Percentiles rank a stretch among this genome's conserved stretches.
Evolutionary conservation across 1,284 basidiomycete species (phyloP).

Genomic region (Chiua sp.): DNA sequence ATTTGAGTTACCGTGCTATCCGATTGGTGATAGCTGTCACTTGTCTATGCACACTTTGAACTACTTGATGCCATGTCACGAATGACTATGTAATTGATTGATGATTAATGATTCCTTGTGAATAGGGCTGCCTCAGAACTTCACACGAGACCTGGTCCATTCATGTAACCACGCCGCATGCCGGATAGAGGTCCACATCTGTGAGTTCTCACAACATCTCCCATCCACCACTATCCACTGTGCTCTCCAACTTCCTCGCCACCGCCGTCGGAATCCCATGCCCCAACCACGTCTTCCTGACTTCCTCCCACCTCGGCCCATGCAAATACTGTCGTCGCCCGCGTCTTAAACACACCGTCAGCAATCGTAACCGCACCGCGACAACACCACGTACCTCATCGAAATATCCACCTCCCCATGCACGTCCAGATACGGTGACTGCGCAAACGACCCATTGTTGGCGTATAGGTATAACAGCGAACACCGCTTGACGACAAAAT

Average conservation of each 20-base stretch:
- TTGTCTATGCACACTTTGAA: too few relatives aligned
- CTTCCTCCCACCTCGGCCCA: slow-evolving; percentile 88
- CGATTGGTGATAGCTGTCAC: too few relatives aligned
- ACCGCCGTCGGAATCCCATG: slow-evolving; percentile 93
- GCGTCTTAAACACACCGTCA: slow-evolving; percentile 51
- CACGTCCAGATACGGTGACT: slow-evolving; percentile 92
- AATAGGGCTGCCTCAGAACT: too few relatives aligned
- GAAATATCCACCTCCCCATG: slow-evolving; percentile 96
- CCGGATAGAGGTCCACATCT: too few relatives aligned
- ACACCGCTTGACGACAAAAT: slow-evolving; percentile 93
- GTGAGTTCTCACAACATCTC: slow-evolving; percentile 81
- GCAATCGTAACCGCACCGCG: too few relatives aligned
- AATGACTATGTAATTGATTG: too few relatives aligned
- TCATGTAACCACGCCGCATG: too few relatives aligned
- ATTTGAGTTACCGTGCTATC: too few relatives aligned
- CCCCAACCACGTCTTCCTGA: slow-evolving; percentile 88
- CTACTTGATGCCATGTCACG: too few relatives aligned
- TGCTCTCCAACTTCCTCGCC: slow-evolving; percentile 87
- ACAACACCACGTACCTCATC: slow-evolving; percentile 69
- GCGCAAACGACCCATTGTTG: slow-evolving; percentile 86
- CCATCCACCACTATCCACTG: slow-evolving; percentile 94
- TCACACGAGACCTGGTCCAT: too few relatives aligned
- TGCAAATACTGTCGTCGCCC: slow-evolving; percentile 92
- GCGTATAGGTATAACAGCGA: slow-evolving; percentile 89
- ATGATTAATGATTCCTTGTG: too few relatives aligned